Percentiles rank a stretch among this genome's conserved stretches.
Conservation (phyloP, 192 early-diverging fungal species). For the Coemansia sp. region DNA sequence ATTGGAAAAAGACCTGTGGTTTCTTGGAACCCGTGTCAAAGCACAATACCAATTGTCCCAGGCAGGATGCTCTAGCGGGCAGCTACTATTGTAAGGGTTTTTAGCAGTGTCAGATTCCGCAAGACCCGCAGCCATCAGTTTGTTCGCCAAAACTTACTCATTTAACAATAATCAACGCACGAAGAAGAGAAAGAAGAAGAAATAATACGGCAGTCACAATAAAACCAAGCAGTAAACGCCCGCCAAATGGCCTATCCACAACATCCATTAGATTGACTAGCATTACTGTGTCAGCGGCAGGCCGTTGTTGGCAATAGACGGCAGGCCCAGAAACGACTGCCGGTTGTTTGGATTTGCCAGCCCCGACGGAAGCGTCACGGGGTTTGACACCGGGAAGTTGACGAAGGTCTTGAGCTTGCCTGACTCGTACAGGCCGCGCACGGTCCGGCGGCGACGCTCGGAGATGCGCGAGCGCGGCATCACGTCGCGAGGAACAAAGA, state of each 20-base stretch:
- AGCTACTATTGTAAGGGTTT: too few relatives aligned
- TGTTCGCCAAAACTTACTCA: too few relatives aligned
- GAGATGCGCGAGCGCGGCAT: conserved; percentile 66
- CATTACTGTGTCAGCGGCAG: neutral
- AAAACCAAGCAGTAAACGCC: neutral
- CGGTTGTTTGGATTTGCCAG: conserved; percentile 29
- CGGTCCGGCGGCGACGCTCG: conserved; percentile 53
- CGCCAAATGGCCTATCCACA: neutral
- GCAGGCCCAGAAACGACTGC: conserved; percentile 30
- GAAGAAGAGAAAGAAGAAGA: too few relatives aligned
- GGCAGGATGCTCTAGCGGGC: too few relatives aligned
- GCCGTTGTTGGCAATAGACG: neutral
- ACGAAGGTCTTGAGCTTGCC: conserved; percentile 44
- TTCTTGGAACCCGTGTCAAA: too few relatives aligned
- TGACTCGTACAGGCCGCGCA: conserved; percentile 44
- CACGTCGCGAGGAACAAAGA: conserved; percentile 58
- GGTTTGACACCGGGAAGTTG: conserved; percentile 32
- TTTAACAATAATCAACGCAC: too few relatives aligned
- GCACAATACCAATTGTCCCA: too few relatives aligned
- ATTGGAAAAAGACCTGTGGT: too few relatives aligned
- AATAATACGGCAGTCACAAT: neutral
- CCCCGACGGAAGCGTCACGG: conserved; percentile 26
- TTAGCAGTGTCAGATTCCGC: too few relatives aligned
- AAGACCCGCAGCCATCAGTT: too few relatives aligned
- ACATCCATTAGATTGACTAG: neutral